Conservation (phyloP, 78 protist genomes). For the Andalucia godoyi region DNA sequence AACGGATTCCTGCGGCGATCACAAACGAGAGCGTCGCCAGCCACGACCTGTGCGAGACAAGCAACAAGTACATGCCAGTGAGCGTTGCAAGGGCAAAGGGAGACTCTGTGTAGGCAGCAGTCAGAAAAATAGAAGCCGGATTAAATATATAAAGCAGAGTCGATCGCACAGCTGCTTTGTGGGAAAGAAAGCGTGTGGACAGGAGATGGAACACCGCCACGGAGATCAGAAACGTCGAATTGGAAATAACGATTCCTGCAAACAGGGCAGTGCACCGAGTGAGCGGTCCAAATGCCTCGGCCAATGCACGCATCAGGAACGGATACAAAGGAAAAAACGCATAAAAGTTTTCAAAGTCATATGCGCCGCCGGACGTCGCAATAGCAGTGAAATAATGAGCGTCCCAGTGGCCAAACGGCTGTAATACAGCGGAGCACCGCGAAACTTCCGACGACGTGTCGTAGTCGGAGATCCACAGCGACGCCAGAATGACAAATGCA, state of each 20-base stretch:
- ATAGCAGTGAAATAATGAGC: neutral
- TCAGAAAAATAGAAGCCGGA: neutral
- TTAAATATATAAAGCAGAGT: neutral
- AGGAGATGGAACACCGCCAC: neutral
- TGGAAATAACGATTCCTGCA: neutral
- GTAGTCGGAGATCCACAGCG: too few species aligned
- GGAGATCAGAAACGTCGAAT: neutral
- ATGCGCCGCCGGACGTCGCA: neutral
- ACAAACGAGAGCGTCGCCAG: too few species aligned
- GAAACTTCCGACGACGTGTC: too few species aligned
- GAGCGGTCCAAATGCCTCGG: neutral
- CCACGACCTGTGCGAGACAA: too few species aligned
- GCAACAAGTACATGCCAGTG: neutral
- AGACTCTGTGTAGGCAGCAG: neutral
- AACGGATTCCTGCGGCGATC: too few species aligned
- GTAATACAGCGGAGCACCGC: too few species aligned
- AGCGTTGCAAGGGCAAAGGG: neutral
- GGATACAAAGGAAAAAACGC: neutral
- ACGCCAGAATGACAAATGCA: too few species aligned
- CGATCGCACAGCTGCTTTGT: neutral
- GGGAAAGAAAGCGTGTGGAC: neutral
- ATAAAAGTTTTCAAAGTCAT: neutral
- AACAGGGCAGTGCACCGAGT: neutral
- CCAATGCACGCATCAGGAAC: neutral
- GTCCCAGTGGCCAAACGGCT: conserved; percentile 5